Base-by-base conservation (phyloP, 148 eudicot genomes). In the Nepenthes mirabilis region DNA sequence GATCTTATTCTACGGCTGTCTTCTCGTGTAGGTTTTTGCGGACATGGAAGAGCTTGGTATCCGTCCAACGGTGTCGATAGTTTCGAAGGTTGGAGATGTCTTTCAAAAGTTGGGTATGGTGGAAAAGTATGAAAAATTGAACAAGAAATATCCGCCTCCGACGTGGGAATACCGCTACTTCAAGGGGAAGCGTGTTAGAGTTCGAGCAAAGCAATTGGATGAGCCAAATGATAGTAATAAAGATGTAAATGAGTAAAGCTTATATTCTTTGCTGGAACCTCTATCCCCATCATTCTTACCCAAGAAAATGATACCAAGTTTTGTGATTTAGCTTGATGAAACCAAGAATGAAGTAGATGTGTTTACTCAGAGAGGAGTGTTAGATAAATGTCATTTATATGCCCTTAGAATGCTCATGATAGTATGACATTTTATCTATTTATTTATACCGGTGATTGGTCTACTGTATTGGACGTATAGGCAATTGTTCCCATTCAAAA, bases 21-120 rank as follows among this genome's bases (percentile, higher is more conserved):
- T 36, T 56, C 53, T 36, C 37, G 49, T 71, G 60, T 52, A 85
- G 93, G 60, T 72, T 63, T 85, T 89, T 71, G 97, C 95, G 53
- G 97, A 91, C 78, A 91, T 87, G 97, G 97, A 91, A 72, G 95
- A 91, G 70, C 86, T 91, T 34, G 88, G 97, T 55, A 70, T 79
- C n/a, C 76, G 83, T 35, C 95, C 90, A 11, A 91, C 82, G 37
- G 52, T 57, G 63, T 45, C 84, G 57, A 75, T 91, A 9, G 84
- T 87, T 58, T 62, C 76, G 37, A 91, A 73, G 76, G 83, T 91
- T 48, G 97, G 97, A 59, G 82, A 81, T 61, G 86, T 77, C 47
- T 87, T 91, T 67, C 68, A 64, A 68, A 83, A 87, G 77, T 82
- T 87, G 37, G 88, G 79, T 23, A 91, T 79, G 97, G 12, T 85